Base-by-base conservation (phyloP, 2,329 filamentous ascomycete genomes). In the Venturia effusa region DNA sequence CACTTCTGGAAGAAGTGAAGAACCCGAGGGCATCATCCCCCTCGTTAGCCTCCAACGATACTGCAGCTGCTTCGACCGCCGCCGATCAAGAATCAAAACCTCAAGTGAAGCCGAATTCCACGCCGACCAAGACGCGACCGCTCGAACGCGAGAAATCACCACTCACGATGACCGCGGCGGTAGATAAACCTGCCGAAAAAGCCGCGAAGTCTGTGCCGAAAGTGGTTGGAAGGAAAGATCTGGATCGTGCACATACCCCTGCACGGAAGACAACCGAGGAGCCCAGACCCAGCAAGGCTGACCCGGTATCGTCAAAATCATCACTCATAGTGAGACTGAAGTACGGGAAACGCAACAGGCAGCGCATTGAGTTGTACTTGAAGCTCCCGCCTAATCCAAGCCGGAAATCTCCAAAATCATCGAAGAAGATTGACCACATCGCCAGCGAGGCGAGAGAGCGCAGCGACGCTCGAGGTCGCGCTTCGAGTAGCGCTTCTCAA, bases 341-440 rank as follows among this genome's bases (percentile, higher is more conserved):
- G 65, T 83, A 82, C 68, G 79, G 80, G 19, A 81, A 78, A 68
- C 70, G 76, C 48, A 79, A 80, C 68, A 73, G 74, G 51, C 77
- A 77, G 63, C 76, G 77, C n/a, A 75, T 83, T 39, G 76, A 79
- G 37, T 67, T 71, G 32, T 64, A 73, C 15, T 69, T 77, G 57
- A 69, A 68, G 13, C 67, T 76, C 10, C 72, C 73, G 6, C 68
- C 73, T 0, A 61, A 32, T 15, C 64, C 65, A 17, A 74, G 71
- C 63, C 62, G 68, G 55, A 63, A 63, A 15, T 34, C 65, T 17
- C 45, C 57, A 17, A 61, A 39, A 13, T 68, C 70, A 13, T 68
- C 70, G 61, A 72, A 69, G 66, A 73, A 71, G 61, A 70, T 73
- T 39, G 72, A 70, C 15, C 61, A 51, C 8, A 61, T 65, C 19